These are phyloP conservation scores for Patellifolia procumbens DNA, from an alignment of 179 eudicot genomes.

Conservation along the genomic window DNA sequence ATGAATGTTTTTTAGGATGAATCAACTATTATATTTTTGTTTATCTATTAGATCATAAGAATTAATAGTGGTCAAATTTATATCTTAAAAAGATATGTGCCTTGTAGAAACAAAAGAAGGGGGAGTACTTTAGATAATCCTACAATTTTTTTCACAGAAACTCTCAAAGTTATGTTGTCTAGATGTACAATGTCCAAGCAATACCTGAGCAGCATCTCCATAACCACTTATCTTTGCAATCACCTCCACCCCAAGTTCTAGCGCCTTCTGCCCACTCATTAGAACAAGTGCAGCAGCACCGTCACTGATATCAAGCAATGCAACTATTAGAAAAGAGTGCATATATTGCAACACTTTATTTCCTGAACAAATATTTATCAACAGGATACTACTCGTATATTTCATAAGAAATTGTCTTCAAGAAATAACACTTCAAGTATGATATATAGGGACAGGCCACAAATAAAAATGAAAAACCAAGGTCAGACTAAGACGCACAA, in stretches of 20 bases:
- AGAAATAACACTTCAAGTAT: background rate
- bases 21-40: too few species aligned
- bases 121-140: background rate
- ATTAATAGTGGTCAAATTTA: too few species aligned
- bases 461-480: too few species aligned
- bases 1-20: too few species aligned
- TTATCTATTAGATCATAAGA: too few species aligned
- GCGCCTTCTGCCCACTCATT: slow-evolving; percentile 53
- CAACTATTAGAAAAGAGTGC: slow-evolving; percentile 8
- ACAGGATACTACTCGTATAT: too few species aligned
- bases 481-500: background rate
- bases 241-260: slow-evolving; percentile 46
- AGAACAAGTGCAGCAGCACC: slow-evolving; percentile 57
- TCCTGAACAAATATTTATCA: background rate
- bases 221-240: slow-evolving; percentile 51
- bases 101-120: too few species aligned
- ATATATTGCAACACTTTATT: background rate
- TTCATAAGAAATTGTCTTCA: background rate
- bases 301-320: slow-evolving; percentile 37
- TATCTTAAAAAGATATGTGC: too few species aligned
- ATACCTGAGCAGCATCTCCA: slow-evolving; percentile 59
- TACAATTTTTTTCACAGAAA: background rate
- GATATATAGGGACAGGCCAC: too few species aligned
- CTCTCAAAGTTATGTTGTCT: background rate
- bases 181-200: background rate